Percentiles rank a stretch among this genome's conserved stretches.
phyloP scores from a whole-genome alignment of 2,329 filamentous ascomycete species.

The Paecilomyces fulvus region DNA sequence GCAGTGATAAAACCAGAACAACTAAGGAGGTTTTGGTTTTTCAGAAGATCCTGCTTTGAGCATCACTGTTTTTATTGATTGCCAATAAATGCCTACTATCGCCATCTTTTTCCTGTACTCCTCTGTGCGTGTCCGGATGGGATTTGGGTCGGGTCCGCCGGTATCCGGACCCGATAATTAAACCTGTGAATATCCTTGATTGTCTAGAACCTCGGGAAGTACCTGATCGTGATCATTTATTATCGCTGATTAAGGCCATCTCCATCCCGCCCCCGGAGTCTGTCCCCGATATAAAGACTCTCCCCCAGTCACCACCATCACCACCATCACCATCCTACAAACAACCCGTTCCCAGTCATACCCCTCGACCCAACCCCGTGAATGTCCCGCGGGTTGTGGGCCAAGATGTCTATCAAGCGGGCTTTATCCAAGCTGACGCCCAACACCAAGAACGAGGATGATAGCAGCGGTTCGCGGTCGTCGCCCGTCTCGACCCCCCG shows the following conservation, averaged over 20 bases:
- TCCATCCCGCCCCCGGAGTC: not conserved
- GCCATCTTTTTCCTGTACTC: not conserved
- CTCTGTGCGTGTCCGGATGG: not conserved
- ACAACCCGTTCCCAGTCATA: not conserved
- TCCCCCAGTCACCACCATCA: not conserved
- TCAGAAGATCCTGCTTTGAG: not conserved
- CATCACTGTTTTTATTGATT: not conserved
- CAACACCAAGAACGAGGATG: constrained; percentile 17
- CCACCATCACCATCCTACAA: not conserved
- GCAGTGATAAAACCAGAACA: not conserved
- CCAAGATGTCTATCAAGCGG: constrained; percentile 41
- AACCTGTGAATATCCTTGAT: not conserved
- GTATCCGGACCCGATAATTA: not conserved
- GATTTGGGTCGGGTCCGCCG: not conserved
- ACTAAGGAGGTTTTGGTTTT: not conserved
- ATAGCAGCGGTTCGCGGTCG: constrained; percentile 13
- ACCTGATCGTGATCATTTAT: not conserved
- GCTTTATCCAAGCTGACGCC: constrained; percentile 34
- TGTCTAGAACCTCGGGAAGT: too few species aligned
- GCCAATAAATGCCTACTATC: not conserved
- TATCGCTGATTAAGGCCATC: not conserved
- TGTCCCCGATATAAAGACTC: not conserved
- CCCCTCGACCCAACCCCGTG: not conserved
- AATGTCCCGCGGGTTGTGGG: constrained; percentile 12
- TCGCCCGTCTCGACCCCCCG: constrained; percentile 8